Evolutionary conservation across 495 filamentous ascomycete genomes (phyloP).

Genomic region (Penicillium paxilli): DNA sequence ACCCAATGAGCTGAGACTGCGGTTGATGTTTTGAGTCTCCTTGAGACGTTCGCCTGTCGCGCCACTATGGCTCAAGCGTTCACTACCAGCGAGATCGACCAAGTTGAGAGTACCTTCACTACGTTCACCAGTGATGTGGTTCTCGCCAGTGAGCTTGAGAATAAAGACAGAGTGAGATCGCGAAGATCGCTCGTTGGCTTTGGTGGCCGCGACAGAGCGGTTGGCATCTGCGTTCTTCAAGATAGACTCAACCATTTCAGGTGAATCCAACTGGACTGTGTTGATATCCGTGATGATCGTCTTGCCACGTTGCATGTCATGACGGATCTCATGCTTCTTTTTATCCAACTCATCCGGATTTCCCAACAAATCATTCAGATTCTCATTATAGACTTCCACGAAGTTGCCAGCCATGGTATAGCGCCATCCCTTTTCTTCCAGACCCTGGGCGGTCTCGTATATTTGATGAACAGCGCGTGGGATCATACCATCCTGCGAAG

Average conservation of each 20-base stretch:
- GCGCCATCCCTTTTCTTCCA: slow-evolving; percentile 89
- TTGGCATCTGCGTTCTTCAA: slow-evolving; percentile 78
- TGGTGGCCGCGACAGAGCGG: slow-evolving; percentile 90
- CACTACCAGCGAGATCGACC: slow-evolving; percentile 92
- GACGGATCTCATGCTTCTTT: slow-evolving; percentile 89
- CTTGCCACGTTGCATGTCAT: slow-evolving; percentile 77
- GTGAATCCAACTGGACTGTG: slow-evolving; percentile 74
- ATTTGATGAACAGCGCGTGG: slow-evolving; percentile 90
- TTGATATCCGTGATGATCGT: slow-evolving; percentile 84
- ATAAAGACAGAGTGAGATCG: slow-evolving; percentile 97
- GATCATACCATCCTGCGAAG: slow-evolving; percentile 90
- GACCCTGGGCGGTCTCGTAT: slow-evolving; percentile 75
- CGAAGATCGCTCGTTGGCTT: slow-evolving; percentile 92
- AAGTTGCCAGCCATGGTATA: slow-evolving; percentile 95
- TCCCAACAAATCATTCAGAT: slow-evolving; percentile 88
- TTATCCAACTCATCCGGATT: slow-evolving; percentile 73
- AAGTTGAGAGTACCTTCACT: slow-evolving; percentile 94
- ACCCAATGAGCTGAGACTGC: slow-evolving; percentile 84
- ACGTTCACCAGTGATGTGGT: slow-evolving; percentile 75
- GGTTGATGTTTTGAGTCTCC: slow-evolving; percentile 98
- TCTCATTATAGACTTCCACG: slow-evolving; percentile 99
- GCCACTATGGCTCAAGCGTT: slow-evolving; percentile 81
- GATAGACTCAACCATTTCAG: slow-evolving; percentile 74
- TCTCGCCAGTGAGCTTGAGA: slow-evolving; percentile 80
- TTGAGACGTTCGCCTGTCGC: slow-evolving; percentile 83